Conservation (phyloP, 768 basidiomycete species). For the Coprinopsis sp. region DNA sequence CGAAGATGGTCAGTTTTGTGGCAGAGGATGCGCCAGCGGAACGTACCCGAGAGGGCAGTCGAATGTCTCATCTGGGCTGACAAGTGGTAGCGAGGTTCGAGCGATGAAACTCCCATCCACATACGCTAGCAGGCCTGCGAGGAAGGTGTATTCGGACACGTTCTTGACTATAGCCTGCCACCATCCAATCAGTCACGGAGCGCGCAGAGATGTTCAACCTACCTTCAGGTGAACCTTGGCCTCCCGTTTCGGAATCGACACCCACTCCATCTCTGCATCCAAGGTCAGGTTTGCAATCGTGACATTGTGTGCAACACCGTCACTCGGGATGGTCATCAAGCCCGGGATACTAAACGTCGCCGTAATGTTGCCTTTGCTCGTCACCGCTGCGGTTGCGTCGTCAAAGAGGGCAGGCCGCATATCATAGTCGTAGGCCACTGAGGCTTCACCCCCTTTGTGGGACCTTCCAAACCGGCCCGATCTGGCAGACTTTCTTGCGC, state of each 20-base stretch:
- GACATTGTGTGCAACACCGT: conserved; percentile 36
- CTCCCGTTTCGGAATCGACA: conserved; percentile 35
- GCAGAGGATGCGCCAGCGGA: conserved; percentile 46
- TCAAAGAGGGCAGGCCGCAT: not conserved
- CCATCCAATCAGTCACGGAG: not conserved
- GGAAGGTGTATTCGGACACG: conserved; percentile 46
- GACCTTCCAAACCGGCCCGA: not conserved
- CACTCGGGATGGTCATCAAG: conserved; percentile 36
- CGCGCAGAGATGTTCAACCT: not conserved
- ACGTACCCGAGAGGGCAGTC: conserved; percentile 42
- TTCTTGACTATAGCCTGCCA: conserved; percentile 46
- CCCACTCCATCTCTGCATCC: conserved; percentile 37
- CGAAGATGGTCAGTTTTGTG: conserved; percentile 17
- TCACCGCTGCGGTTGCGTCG: conserved; percentile 18
- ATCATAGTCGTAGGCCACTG: conserved; percentile 7
- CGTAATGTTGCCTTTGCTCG: conserved; percentile 33
- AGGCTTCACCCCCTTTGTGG: not conserved
- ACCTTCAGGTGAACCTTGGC: conserved; percentile 34
- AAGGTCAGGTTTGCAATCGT: conserved; percentile 34
- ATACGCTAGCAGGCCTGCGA: conserved; percentile 46
- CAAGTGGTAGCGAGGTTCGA: conserved; percentile 35
- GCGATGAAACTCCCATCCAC: conserved; percentile 55
- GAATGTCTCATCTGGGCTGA: conserved; percentile 40
- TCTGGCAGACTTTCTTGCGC: not conserved
- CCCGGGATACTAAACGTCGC: conserved; percentile 41